These are phyloP conservation scores for Auricularia heimuer DNA, from an alignment of 768 basidiomycete species.

Conservation along the genomic window DNA sequence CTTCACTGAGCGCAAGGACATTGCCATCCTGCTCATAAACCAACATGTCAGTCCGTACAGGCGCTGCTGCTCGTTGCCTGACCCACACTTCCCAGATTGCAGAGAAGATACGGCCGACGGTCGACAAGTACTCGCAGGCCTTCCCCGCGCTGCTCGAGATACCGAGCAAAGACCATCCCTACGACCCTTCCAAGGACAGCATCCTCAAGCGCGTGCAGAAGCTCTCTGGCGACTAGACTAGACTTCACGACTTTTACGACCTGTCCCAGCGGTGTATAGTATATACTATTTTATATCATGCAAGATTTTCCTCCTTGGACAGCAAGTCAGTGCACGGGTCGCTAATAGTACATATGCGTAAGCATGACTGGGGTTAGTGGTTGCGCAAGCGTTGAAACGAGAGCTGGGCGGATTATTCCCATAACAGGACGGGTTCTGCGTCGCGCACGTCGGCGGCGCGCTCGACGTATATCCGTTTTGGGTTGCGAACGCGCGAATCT, in stretches of 20 bases:
- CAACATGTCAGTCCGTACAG: conserved; percentile 65
- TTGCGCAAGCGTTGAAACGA: not conserved
- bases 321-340: not conserved
- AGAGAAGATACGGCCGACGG: conserved; percentile 90
- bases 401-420: conserved; percentile 19
- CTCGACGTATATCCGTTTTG: conserved; percentile 62
- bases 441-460: conserved; percentile 55
- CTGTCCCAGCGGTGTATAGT: not conserved
- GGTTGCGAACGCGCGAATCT: conserved; percentile 56
- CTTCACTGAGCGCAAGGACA: conserved; percentile 87
- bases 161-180: conserved; percentile 96
- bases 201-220: conserved; percentile 95
- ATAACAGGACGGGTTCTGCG: conserved; percentile 61
- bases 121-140: conserved; percentile 90
- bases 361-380: too few relatives aligned
- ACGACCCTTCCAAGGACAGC: conserved; percentile 94
- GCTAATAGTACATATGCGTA: not conserved
- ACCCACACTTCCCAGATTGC: conserved; percentile 56
- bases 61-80: not conserved
- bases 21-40: conserved; percentile 95
- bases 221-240: conserved; percentile 74
- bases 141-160: conserved; percentile 97
- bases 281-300: not conserved
- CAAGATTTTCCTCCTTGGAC: not conserved
- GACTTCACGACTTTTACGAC: too few relatives aligned